A percentile compares a stretch with the other conserved stretches of the same genome.
phyloP scores from a whole-genome alignment of 345 rosid species.

The Moringa oleifera region DNA sequence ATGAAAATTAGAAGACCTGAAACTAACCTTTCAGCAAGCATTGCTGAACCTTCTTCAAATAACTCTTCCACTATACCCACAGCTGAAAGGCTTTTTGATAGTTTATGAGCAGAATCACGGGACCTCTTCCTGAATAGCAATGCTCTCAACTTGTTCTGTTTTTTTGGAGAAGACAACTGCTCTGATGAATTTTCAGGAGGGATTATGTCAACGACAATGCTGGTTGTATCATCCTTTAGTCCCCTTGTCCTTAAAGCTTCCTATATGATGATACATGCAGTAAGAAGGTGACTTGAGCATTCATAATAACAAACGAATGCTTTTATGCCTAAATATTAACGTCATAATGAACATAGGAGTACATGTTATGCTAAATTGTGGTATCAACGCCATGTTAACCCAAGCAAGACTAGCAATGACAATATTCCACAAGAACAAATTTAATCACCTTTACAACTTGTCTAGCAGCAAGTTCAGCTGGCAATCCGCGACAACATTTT shows the following conservation, averaged over 20 bases:
- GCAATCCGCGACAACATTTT: slow-evolving; percentile 68
- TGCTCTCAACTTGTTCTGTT: slow-evolving; percentile 50
- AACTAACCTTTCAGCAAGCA: slow-evolving; percentile 83
- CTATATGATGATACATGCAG: slow-evolving; percentile 27
- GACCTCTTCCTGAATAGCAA: slow-evolving; percentile 56
- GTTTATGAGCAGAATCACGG: slow-evolving; percentile 41
- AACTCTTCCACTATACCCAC: slow-evolving; percentile 82
- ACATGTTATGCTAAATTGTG: not conserved
- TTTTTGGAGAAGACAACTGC: slow-evolving; percentile 45
- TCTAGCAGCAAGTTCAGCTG: slow-evolving; percentile 86
- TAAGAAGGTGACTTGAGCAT: not conserved
- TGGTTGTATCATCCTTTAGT: slow-evolving; percentile 87
- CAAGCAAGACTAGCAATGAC: slow-evolving; percentile 1
- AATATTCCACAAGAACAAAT: not conserved
- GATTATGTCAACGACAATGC: slow-evolving; percentile 83
- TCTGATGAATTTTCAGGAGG: slow-evolving; percentile 55
- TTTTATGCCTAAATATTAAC: no score
- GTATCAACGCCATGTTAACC: not conserved
- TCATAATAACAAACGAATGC: no score
- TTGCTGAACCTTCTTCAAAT: slow-evolving; percentile 95
- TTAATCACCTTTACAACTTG: slow-evolving; percentile 79
- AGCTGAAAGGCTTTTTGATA: slow-evolving; percentile 61
- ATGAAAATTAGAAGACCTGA: not conserved
- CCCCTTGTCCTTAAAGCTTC: slow-evolving; percentile 81
- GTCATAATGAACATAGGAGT: no score